phyloP scores from a whole-genome alignment of 108 stramenopile genomes.

The Phaeodactylum tricornutum region DNA sequence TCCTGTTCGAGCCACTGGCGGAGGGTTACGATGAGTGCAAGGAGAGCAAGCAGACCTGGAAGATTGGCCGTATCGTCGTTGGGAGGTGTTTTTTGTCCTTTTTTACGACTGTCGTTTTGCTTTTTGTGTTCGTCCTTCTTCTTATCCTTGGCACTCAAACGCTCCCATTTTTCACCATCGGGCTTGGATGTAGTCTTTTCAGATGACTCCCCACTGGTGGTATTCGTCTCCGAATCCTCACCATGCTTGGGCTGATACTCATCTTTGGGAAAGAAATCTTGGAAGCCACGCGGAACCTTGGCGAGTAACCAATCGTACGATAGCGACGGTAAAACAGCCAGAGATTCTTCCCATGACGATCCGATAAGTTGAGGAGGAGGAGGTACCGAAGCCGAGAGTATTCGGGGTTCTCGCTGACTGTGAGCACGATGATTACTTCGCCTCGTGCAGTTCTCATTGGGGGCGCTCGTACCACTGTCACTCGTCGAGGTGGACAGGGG shows the following conservation, averaged over 20 bases:
- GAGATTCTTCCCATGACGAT: background rate
- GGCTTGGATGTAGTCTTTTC: too few species aligned
- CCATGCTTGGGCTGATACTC: background rate
- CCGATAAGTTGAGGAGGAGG: too few species aligned
- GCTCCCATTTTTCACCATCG: constrained; percentile 4
- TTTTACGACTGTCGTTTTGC: constrained; percentile 10
- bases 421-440: too few species aligned
- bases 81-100: constrained; percentile 21
- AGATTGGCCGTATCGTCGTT: constrained; percentile 46
- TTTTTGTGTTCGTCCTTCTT: constrained; percentile 7
- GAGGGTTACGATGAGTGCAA: constrained; percentile 45
- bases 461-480: too few species aligned
- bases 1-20: constrained; percentile 44
- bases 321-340: background rate
- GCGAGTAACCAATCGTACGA: constrained; percentile 10
- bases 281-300: constrained; percentile 72
- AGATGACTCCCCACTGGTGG: constrained; percentile 1
- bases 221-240: background rate
- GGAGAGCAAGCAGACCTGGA: constrained; percentile 29
- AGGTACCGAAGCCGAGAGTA: too few species aligned
- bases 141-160: constrained; percentile 6
- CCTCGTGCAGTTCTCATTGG: too few species aligned
- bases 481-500: too few species aligned
- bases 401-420: too few species aligned
- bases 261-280: constrained; percentile 64